Base-by-base conservation (phyloP, 129 eudicot species). In the Rutidosis leptorrhynchoides region DNA sequence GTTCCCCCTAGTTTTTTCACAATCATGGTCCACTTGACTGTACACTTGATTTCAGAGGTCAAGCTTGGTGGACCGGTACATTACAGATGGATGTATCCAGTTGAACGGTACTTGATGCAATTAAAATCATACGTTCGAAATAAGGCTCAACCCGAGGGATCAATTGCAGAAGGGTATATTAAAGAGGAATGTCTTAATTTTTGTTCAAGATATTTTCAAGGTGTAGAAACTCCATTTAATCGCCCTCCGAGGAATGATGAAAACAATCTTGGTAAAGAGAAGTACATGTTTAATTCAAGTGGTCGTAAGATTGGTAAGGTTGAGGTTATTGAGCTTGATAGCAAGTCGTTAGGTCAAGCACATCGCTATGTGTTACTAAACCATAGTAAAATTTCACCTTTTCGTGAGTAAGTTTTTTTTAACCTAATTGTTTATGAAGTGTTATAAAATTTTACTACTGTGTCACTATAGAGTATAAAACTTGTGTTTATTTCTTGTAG, bases 141-240 rank as follows among this genome's bases (percentile, higher is more conserved):
- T n/a, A n/a, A n/a, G n/a, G n/a, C n/a, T n/a, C n/a, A n/a, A n/a
- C n/a, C n/a, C n/a, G n/a, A n/a, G n/a, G n/a, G n/a, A n/a, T n/a
- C n/a, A n/a, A n/a, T n/a, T n/a, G n/a, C n/a, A n/a, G n/a, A n/a
- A n/a, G n/a, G n/a, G n/a, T n/a, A n/a, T n/a, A n/a, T n/a, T n/a
- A n/a, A n/a, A n/a, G n/a, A n/a, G n/a, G n/a, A n/a, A n/a, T n/a
- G n/a, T n/a, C n/a, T n/a, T n/a, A n/a, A n/a, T n/a, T n/a, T n/a
- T n/a, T n/a, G n/a, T n/a, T 45, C 52, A 45, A 45, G 52, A 45
- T 45, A 45, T 45, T 45, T 45, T 19, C n/a, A 45, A 45, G 52
- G 52, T 14, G 52, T 45, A 3, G 52, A 45, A 19, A 45, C 52
- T 45, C 3, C 4, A 16, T 45, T 45, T 45, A 45, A 45, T 45